Evolutionary conservation across 371 early-diverging fungal species (phyloP).

Genomic region (Syncephalis plumigaleata): DNA sequence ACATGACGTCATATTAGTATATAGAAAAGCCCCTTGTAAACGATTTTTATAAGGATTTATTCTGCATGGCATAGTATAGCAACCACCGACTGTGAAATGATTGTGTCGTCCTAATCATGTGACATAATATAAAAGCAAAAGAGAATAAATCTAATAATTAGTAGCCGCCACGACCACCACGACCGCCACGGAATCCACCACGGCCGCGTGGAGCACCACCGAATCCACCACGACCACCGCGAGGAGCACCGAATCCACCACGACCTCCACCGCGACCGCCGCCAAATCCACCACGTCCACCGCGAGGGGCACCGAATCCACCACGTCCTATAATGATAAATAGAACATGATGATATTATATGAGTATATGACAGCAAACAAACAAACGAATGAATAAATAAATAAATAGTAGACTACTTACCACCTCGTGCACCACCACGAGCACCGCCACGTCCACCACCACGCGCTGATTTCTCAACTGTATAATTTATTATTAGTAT

Average conservation of each 20-base stretch:
- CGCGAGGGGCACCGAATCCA: conserved; percentile 8
- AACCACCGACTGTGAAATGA: no score
- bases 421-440: conserved; percentile 21
- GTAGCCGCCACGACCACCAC: conserved; percentile 20
- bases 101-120: no score
- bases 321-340: conserved; percentile 2
- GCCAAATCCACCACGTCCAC: conserved; percentile 9
- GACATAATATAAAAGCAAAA: no score
- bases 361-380: neutral
- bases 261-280: conserved; percentile 7
- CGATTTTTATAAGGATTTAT: no score
- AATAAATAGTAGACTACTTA: no score
- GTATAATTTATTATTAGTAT: neutral
- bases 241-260: conserved; percentile 11
- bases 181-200: conserved; percentile 17
- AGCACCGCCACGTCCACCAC: conserved; percentile 14
- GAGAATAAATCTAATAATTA: neutral
- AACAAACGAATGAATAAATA: neutral
- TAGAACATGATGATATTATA: neutral
- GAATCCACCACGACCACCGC: conserved; percentile 9
- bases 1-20: no score
- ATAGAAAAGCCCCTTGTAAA: no score
- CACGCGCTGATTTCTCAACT: conserved; percentile 23
- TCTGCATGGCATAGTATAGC: no score
- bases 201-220: conserved; percentile 18